These are phyloP conservation scores for Diacronema lutheri DNA, from an alignment of 78 protist genomes.

Conservation along the genomic window DNA sequence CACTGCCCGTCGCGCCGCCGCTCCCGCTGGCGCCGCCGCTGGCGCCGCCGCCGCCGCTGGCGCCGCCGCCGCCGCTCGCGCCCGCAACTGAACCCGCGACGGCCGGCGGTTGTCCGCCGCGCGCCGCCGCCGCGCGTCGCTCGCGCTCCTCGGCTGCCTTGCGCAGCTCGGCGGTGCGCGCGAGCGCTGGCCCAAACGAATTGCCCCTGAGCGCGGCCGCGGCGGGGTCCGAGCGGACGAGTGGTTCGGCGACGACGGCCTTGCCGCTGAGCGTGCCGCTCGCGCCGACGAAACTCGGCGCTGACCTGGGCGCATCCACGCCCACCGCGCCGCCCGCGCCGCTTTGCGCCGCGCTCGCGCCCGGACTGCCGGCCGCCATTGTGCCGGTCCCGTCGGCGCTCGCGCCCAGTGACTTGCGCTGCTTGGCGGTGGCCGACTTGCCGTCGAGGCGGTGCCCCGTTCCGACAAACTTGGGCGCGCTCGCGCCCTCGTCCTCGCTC, in stretches of 20 bases:
- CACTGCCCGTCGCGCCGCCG: not conserved
- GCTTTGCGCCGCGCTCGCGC: not conserved
- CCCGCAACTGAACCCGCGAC: not conserved
- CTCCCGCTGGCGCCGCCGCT: too few relatives aligned
- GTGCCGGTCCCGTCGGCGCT: not conserved
- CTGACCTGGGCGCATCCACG: not conserved
- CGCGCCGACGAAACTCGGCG: too few relatives aligned
- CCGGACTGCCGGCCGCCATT: not conserved
- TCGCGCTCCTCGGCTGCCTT: not conserved
- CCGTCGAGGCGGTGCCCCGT: conserved; percentile 11
- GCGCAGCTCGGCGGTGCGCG: too few relatives aligned
- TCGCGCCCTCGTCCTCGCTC: not conserved
- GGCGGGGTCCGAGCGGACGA: too few relatives aligned
- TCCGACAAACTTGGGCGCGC: not conserved
- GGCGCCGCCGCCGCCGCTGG: too few relatives aligned
- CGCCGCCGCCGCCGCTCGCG: too few relatives aligned
- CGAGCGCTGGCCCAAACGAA: too few relatives aligned
- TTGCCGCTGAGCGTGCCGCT: too few relatives aligned
- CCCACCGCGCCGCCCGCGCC: not conserved
- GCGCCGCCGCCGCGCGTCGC: not conserved
- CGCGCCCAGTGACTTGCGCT: not conserved
- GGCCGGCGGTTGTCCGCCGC: not conserved
- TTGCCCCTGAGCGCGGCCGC: too few relatives aligned
- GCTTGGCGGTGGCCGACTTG: not conserved
- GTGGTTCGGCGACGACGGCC: too few relatives aligned